Evolutionary conservation across 2,329 filamentous ascomycete genomes (phyloP), one percentile per base, ranked within the genome.

Genomic region (Aschersonia sp.): DNA sequence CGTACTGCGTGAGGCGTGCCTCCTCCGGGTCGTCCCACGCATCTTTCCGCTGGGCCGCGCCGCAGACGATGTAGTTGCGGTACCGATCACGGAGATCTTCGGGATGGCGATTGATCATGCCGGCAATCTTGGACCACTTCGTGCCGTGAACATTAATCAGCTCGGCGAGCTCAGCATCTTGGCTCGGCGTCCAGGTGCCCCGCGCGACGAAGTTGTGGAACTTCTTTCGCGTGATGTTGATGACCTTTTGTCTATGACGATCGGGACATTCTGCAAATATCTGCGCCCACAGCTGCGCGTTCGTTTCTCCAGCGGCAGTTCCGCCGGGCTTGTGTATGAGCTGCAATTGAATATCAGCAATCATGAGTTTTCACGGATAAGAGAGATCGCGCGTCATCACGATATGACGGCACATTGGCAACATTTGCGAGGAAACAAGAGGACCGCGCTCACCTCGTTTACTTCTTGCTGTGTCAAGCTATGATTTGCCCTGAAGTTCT

Each of bases 61-160:
- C 74, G 47, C 76, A 80, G 43, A 80, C 65, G 29, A 84, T 64
- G 55, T 83, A 79, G 55, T 86, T 83, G 40, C 79, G 72, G 68
- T 81, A 85, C 4, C 83, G 77, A 58, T 87, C 83, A 45, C 82
- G 74, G 46, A 81, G 71, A 57, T 87, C 82, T 50, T 79, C 74
- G 0, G 75, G 69, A 40, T 79, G 73, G 5, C 84, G 78, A 51
- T 79, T 79, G 52, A 85, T 72, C 29, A 76, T 53, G n/a, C 69
- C 66, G 0, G 72, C 77, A 52, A 88, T 83, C 31, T 69, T 53
- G 9, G 71, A 70, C 79, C 83, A 88, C 49, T 77, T 74, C 12
- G 67, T 70, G 6, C 61, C 62, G 47, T 67, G 59, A 3, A 58
- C 51, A 9, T 57, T 52, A 11, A 66, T 66, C 11, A 66, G 59